These are phyloP conservation scores for Calonectria honghensis DNA, from an alignment of 2,329 filamentous ascomycete genomes.

Conservation along the genomic window DNA sequence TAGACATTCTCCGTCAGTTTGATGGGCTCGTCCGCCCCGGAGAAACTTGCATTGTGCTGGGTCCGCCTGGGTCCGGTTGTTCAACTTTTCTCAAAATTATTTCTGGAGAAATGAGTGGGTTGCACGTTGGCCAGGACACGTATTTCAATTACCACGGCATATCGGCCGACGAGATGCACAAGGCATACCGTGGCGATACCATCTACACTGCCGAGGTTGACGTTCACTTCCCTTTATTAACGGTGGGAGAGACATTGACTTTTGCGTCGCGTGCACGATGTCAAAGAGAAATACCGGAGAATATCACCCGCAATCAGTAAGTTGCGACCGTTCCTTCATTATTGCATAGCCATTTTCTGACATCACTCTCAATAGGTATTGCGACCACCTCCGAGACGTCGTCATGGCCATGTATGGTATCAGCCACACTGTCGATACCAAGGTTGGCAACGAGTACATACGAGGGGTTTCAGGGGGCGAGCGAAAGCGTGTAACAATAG, in stretches of 20 bases:
- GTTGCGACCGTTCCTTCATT: neutral
- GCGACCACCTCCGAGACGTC: constrained; percentile 74
- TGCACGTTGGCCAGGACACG: constrained; percentile 2
- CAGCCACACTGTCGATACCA: constrained; percentile 80
- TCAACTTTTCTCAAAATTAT: constrained; percentile 34
- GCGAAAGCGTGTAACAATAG: constrained; percentile 84
- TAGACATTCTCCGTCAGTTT: constrained; percentile 26
- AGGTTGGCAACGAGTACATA: constrained; percentile 80
- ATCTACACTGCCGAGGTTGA: constrained; percentile 33
- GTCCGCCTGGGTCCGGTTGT: constrained; percentile 24
- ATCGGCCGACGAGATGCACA: constrained; percentile 30
- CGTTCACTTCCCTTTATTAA: constrained; percentile 32
- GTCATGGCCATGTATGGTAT: constrained; percentile 82
- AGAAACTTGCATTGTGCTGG: constrained; percentile 32
- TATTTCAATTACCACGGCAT: constrained; percentile 37
- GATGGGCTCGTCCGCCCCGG: constrained; percentile 28
- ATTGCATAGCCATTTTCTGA: neutral
- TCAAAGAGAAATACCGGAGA: constrained; percentile 1
- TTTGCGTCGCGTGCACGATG: constrained; percentile 32
- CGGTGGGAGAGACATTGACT: constrained; percentile 29
- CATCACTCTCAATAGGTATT: constrained; percentile 6
- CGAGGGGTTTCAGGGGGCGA: constrained; percentile 85
- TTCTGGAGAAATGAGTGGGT: constrained; percentile 26
- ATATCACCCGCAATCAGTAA: constrained; percentile 21
- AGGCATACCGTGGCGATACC: constrained; percentile 21